Percentiles rank a stretch among this genome's conserved stretches.
phyloP scores from a whole-genome alignment of 208 protist genomes.

The Acanthamoeba lenticulata region DNA sequence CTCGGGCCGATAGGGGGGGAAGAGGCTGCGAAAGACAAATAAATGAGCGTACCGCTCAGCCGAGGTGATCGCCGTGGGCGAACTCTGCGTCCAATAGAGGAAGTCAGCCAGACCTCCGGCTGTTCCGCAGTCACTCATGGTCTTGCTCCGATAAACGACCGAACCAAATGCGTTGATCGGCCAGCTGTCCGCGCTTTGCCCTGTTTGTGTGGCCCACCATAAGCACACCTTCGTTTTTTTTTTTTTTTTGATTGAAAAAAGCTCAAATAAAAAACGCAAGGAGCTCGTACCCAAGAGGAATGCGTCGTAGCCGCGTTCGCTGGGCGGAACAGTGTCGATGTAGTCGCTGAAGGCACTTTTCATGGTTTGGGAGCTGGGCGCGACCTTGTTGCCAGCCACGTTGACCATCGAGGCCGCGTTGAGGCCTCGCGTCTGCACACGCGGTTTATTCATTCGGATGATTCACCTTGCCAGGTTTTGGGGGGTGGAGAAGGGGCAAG shows the following conservation, averaged over 20 bases:
- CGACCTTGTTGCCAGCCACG: not conserved
- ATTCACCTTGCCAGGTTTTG: not conserved
- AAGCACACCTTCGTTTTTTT: no score
- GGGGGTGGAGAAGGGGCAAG: not conserved
- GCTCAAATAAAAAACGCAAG: not conserved
- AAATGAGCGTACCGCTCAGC: not conserved
- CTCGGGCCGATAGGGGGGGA: not conserved
- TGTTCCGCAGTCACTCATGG: not conserved
- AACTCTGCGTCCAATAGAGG: not conserved
- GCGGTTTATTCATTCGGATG: not conserved
- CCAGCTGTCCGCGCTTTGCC: not conserved
- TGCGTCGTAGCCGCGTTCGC: not conserved
- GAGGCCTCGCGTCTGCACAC: not conserved
- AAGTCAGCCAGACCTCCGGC: not conserved
- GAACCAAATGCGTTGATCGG: not conserved
- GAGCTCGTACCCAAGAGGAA: not conserved
- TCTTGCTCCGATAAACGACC: not conserved
- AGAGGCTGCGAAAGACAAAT: not conserved
- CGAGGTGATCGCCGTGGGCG: not conserved
- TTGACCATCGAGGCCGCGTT: slow-evolving; percentile 22
- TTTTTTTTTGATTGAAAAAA: no score
- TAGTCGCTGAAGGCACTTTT: not conserved
- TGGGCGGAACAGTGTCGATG: not conserved
- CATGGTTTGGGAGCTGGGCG: not conserved
- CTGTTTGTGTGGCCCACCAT: not conserved